phyloP scores from a whole-genome alignment of 2,329 filamentous ascomycete species.

The Penicillium freii region DNA sequence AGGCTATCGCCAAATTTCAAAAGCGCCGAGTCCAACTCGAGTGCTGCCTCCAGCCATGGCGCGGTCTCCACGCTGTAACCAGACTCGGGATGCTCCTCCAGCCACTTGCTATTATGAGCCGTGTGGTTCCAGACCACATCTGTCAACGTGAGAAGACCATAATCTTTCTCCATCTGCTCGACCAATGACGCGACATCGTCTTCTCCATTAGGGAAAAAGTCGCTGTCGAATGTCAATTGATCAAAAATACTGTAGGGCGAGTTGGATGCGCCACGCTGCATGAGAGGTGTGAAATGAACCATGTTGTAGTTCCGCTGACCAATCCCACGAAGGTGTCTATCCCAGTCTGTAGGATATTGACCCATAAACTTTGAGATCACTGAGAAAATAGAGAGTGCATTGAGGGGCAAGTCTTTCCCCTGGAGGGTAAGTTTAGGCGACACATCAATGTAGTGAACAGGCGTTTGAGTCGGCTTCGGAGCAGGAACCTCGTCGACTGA shows the following conservation, averaged over 20 bases:
- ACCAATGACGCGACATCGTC: slow-evolving; percentile 75
- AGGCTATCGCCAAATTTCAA: slow-evolving; percentile 62
- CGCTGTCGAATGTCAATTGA: slow-evolving; percentile 80
- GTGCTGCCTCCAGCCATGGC: slow-evolving; percentile 64
- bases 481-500: slow-evolving; percentile 55
- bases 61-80: slow-evolving; percentile 93
- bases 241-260: slow-evolving; percentile 97
- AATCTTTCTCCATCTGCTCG: slow-evolving; percentile 75
- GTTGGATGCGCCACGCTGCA: slow-evolving; percentile 83
- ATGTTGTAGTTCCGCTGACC: slow-evolving; percentile 94
- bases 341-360: slow-evolving; percentile 83
- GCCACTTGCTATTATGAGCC: slow-evolving; percentile 90
- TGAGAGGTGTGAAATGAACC: slow-evolving; percentile 95
- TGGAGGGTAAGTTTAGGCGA: slow-evolving; percentile 76
- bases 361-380: slow-evolving; percentile 98
- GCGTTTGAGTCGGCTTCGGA: slow-evolving; percentile 64
- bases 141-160: slow-evolving; percentile 82
- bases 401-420: slow-evolving; percentile 71
- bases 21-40: slow-evolving; percentile 78
- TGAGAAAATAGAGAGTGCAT: slow-evolving; percentile 88
- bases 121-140: slow-evolving; percentile 99
- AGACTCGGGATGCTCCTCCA: slow-evolving; percentile 89
- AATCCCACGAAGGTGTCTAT: slow-evolving; percentile 83
- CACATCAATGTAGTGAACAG: slow-evolving; percentile 89
- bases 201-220: slow-evolving; percentile 80